Evolutionary conservation across 306 rosid genomes (phyloP).

Genomic region (Parietaria judaica): DNA sequence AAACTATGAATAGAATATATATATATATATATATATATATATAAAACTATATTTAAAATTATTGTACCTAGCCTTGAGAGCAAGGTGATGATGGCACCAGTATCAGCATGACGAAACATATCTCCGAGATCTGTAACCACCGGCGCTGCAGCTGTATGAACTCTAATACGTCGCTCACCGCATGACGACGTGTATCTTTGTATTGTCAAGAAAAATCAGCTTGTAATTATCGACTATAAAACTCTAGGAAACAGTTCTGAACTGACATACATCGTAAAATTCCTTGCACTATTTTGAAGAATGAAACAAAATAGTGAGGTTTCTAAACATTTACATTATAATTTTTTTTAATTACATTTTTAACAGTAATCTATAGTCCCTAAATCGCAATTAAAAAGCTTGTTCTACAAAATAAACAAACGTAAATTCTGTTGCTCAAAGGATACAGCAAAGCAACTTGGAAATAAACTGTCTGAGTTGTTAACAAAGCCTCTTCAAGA

Average conservation of each 20-base stretch:
- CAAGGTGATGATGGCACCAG: constrained; percentile 76
- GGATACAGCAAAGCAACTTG: constrained; percentile 99
- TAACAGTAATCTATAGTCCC: too few species aligned
- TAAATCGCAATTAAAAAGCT: not conserved
- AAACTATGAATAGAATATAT: not conserved
- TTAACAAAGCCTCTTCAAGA: constrained; percentile 85
- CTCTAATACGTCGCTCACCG: constrained; percentile 96
- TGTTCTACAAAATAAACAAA: not conserved
- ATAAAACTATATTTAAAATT: constrained; percentile 15
- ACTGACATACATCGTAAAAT: not conserved
- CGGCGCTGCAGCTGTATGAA: constrained; percentile 89
- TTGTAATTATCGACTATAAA: constrained; percentile 8
- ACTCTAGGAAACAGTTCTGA: constrained; percentile 12
- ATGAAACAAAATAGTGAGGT: too few species aligned
- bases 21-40: too few species aligned
- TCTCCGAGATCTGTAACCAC: constrained; percentile 84
- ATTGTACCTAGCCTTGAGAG: constrained; percentile 72
- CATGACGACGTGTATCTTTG: constrained; percentile 96
- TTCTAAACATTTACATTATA: too few species aligned
- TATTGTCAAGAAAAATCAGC: constrained; percentile 42
- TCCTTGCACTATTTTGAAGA: too few species aligned
- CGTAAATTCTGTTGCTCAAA: constrained; percentile 12
- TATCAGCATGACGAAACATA: constrained; percentile 85
- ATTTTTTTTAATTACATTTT: too few species aligned
- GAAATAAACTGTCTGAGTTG: constrained; percentile 89